phyloP scores from a whole-genome alignment of 352 stramenopile species.

The Phytophthora podocarpi region DNA sequence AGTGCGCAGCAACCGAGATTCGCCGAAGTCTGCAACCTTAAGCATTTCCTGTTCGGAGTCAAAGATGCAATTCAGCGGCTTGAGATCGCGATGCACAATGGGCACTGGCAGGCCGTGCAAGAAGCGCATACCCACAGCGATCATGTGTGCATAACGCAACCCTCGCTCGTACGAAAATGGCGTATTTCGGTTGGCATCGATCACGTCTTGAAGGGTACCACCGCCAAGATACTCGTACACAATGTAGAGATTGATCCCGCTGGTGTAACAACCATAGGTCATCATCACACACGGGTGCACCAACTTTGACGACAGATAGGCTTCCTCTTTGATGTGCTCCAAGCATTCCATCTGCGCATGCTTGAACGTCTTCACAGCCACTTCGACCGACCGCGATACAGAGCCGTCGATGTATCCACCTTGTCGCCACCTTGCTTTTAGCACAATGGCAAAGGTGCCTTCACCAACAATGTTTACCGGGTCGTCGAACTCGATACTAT shows the following conservation, averaged over 20 bases:
- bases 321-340: conserved; percentile 84
- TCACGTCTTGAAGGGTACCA: conserved; percentile 79
- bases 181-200: conserved; percentile 50
- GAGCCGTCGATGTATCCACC: conserved; percentile 47
- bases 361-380: conserved; percentile 86
- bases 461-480: conserved; percentile 81
- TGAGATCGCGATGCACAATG: conserved; percentile 82
- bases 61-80: conserved; percentile 86
- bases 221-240: conserved; percentile 83
- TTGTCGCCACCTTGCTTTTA: conserved; percentile 77
- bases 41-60: conserved; percentile 77
- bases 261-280: conserved; percentile 86
- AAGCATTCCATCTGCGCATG: conserved; percentile 77
- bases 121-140: conserved; percentile 84
- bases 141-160: conserved; percentile 79
- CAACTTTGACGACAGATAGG: conserved; percentile 78
- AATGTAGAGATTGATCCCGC: conserved; percentile 79
- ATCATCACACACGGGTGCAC: conserved; percentile 85
- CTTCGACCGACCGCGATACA: conserved; percentile 55
- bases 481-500: conserved; percentile 81
- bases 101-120: conserved; percentile 72
- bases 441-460: conserved; percentile 78
- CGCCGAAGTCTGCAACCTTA: conserved; percentile 83
- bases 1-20: conserved; percentile 73
- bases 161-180: conserved; percentile 66